Evolutionary conservation across 2,329 filamentous ascomycete genomes (phyloP).

Genomic region (Daldinia eschscholtzii): DNA sequence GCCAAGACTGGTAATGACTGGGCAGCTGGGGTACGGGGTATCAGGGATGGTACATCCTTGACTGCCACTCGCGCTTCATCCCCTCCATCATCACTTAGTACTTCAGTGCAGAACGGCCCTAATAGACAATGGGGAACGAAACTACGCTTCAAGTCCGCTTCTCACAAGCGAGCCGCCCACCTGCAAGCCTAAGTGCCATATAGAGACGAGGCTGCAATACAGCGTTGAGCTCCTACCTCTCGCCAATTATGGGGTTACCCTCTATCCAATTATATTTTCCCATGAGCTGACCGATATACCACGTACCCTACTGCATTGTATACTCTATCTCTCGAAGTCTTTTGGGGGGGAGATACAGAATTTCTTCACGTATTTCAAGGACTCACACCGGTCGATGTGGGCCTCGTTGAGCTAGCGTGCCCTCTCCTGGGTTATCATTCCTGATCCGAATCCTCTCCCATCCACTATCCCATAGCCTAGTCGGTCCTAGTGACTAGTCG

Average conservation of each 20-base stretch:
- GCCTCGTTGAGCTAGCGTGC: constrained; percentile 35
- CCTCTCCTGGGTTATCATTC: constrained; percentile 33
- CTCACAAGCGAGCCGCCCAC: constrained; percentile 22
- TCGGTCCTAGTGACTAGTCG: constrained; percentile 44
- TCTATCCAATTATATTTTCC: constrained; percentile 21
- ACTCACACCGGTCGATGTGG: constrained; percentile 37
- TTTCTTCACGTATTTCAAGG: constrained; percentile 21
- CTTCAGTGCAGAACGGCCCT: constrained; percentile 27
- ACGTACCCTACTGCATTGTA: neutral
- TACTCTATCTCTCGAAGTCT: constrained; percentile 10
- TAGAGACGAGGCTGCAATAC: constrained; percentile 36
- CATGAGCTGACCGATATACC: constrained; percentile 10
- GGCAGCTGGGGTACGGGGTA: constrained; percentile 32
- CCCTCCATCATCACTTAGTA: constrained; percentile 30
- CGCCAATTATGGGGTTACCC: constrained; percentile 17
- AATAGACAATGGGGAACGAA: constrained; percentile 25
- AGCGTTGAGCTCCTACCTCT: constrained; percentile 25
- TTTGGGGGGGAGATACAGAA: constrained; percentile 14
- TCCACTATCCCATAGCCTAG: constrained; percentile 43
- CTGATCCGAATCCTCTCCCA: constrained; percentile 29
- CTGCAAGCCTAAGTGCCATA: constrained; percentile 22
- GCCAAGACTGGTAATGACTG: constrained; percentile 37
- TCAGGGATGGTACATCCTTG: constrained; percentile 39
- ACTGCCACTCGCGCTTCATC: constrained; percentile 33
- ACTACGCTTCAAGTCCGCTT: constrained; percentile 17